A percentile compares a stretch with the other conserved stretches of the same genome.
phyloP scores from a whole-genome alignment of 306 rosid genomes.

The Trifolium pratense region DNA sequence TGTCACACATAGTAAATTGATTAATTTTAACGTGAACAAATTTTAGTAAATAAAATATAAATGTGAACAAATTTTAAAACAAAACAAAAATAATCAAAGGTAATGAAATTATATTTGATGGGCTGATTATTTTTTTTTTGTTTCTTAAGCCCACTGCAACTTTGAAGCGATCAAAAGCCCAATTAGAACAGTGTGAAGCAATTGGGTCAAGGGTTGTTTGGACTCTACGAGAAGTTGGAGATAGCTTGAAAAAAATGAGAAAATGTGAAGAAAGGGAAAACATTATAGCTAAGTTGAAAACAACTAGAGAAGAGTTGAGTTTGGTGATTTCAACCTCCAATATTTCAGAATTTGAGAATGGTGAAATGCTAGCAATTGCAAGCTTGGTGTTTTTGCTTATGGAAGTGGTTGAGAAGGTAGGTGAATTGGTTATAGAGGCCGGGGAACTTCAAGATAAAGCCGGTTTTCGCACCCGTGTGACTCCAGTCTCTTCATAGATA shows the following conservation, averaged over 20 bases:
- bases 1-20: background rate
- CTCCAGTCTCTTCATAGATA: constrained; percentile 1
- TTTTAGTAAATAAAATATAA: too few species aligned
- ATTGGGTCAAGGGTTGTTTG: constrained; percentile 52
- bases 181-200: constrained; percentile 55
- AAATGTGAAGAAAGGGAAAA: constrained; percentile 44
- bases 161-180: constrained; percentile 43
- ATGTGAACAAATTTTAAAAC: background rate
- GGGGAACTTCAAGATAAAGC: constrained; percentile 68
- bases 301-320: constrained; percentile 54
- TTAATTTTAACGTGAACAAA: background rate
- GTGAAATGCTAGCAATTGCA: constrained; percentile 55
- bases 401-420: constrained; percentile 66
- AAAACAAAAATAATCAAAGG: background rate
- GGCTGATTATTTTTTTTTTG: background rate
- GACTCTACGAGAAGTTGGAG: constrained; percentile 71
- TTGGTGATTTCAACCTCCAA: constrained; percentile 42
- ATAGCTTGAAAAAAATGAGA: constrained; percentile 66
- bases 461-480: constrained; percentile 42
- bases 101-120: background rate
- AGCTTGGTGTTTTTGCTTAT: constrained; percentile 56
- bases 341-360: constrained; percentile 44
- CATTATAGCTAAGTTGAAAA: constrained; percentile 56
- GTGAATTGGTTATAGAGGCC: constrained; percentile 60
- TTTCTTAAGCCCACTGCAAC: constrained; percentile 43